Evolutionary conservation across 257 asterid species (phyloP).

Genomic region (Jacaranda mimosifolia): DNA sequence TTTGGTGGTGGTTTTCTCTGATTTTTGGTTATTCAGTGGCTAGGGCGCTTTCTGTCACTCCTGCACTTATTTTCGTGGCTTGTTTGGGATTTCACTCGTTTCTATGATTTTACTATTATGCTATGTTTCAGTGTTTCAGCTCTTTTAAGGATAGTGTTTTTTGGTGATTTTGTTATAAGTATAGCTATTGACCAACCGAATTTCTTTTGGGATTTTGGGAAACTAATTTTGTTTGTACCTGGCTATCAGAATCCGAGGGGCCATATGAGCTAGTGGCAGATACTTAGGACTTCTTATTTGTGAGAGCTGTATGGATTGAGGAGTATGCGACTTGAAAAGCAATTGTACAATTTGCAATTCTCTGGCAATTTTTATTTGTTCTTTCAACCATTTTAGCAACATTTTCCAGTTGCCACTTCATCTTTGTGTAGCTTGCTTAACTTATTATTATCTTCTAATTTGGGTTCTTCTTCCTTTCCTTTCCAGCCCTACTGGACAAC

Average conservation of each 20-base stretch:
- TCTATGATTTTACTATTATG: conserved; percentile 12
- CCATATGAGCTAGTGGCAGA: conserved; percentile 13
- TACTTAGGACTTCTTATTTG: conserved; percentile 8
- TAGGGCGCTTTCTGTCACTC: neutral
- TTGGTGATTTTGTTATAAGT: neutral
- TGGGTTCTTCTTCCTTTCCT: conserved; percentile 29
- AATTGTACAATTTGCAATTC: conserved; percentile 14
- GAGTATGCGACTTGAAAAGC: neutral
- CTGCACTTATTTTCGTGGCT: neutral
- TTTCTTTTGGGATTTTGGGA: conserved; percentile 21
- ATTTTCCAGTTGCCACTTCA: conserved; percentile 19
- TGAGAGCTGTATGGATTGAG: conserved; percentile 32
- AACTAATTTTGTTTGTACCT: conserved; percentile 20
- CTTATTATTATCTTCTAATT: conserved; percentile 30
- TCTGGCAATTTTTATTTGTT: neutral
- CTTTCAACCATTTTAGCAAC: conserved; percentile 9
- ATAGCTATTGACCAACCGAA: conserved; percentile 4
- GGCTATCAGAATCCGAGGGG: conserved; percentile 18
- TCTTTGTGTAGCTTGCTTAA: conserved; percentile 25
- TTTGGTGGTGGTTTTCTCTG: neutral
- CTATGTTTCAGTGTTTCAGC: neutral
- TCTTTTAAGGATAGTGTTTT: conserved; percentile 16
- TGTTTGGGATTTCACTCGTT: conserved; percentile 11
- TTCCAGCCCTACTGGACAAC: conserved; percentile 87
- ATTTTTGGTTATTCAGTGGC: conserved; percentile 14